These are phyloP conservation scores for Trichoderma gamsii DNA, from an alignment of 495 filamentous ascomycete species.

Conservation along the genomic window DNA sequence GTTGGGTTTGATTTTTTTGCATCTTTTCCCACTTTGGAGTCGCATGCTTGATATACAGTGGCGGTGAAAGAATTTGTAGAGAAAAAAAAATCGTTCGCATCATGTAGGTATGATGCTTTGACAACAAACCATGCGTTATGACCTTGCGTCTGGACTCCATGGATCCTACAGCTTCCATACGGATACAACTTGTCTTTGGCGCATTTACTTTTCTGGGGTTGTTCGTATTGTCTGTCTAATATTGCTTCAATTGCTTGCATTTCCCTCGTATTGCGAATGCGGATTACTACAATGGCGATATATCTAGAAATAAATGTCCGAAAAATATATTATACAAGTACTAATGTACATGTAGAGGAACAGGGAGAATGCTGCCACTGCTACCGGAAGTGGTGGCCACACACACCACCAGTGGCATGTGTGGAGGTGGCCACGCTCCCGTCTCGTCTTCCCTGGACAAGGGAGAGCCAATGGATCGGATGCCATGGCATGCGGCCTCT, in stretches of 20 bases:
- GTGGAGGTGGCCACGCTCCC: neutral
- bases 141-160: neutral
- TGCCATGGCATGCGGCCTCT: neutral
- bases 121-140: neutral
- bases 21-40: neutral
- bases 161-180: neutral
- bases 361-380: too few relatives aligned
- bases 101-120: neutral
- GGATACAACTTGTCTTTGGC: too few relatives aligned
- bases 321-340: too few relatives aligned
- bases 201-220: too few relatives aligned
- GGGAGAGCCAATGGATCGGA: slow-evolving; percentile 2
- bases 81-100: neutral
- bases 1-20: neutral
- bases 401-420: neutral
- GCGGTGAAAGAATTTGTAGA: neutral
- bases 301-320: too few relatives aligned
- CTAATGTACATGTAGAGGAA: too few relatives aligned
- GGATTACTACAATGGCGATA: too few relatives aligned
- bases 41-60: neutral
- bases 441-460: neutral
- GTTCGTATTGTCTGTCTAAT: too few relatives aligned
- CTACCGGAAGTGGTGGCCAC: neutral
- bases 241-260: too few relatives aligned
- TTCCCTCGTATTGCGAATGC: too few relatives aligned